Conservation (phyloP, 2,329 filamentous ascomycete species). For the Aspergillus intermedius region DNA sequence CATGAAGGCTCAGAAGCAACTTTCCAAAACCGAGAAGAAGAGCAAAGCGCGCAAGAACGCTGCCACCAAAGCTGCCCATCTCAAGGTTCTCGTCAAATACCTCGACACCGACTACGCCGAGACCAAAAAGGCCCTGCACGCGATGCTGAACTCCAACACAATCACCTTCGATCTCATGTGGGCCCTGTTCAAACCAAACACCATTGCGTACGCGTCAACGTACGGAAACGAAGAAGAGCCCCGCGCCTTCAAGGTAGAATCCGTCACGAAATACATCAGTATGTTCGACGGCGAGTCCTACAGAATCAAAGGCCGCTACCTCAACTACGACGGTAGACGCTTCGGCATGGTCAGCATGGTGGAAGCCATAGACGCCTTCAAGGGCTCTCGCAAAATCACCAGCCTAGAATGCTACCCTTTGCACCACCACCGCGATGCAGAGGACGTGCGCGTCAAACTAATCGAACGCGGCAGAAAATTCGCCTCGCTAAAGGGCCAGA, state of each 20-base stretch:
- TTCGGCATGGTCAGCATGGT: slow-evolving; percentile 70
- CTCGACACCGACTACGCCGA: slow-evolving; percentile 75
- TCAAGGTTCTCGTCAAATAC: slow-evolving; percentile 68
- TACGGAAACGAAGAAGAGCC: slow-evolving; percentile 73
- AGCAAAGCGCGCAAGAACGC: slow-evolving; percentile 35
- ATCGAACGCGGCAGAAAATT: slow-evolving; percentile 81
- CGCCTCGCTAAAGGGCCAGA: slow-evolving; percentile 69
- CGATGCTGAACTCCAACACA: slow-evolving; percentile 70
- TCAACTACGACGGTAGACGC: slow-evolving; percentile 82
- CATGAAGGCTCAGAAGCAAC: slow-evolving; percentile 59
- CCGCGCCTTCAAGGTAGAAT: slow-evolving; percentile 74
- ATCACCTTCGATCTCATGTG: slow-evolving; percentile 86
- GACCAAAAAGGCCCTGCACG: slow-evolving; percentile 71
- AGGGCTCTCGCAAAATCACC: slow-evolving; percentile 74
- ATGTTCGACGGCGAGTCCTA: slow-evolving; percentile 71
- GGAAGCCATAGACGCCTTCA: slow-evolving; percentile 67
- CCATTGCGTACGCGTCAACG: slow-evolving; percentile 68
- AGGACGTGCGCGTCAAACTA: slow-evolving; percentile 57
- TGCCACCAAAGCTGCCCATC: slow-evolving; percentile 36
- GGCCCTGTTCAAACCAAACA: slow-evolving; percentile 84
- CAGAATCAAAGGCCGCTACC: slow-evolving; percentile 64
- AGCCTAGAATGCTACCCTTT: slow-evolving; percentile 71
- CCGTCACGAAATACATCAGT: slow-evolving; percentile 61
- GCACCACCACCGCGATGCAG: slow-evolving; percentile 68
- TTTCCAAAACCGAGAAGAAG: slow-evolving; percentile 53